A percentile compares a stretch with the other conserved stretches of the same genome.
phyloP scores from a whole-genome alignment of 306 rosid genomes.

The Delonix regia region DNA sequence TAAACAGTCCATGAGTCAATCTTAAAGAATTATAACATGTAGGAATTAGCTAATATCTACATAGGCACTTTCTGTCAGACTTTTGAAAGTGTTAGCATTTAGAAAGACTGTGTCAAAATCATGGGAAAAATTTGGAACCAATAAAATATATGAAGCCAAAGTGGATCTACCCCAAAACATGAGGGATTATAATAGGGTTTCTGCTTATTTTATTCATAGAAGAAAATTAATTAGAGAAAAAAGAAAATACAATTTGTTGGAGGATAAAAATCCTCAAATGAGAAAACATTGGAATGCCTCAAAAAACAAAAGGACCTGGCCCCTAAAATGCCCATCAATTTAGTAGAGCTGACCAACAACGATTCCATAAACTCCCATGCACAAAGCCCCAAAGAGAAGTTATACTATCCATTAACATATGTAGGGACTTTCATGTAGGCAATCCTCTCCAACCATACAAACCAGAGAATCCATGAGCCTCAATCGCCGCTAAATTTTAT shows the following conservation, averaged over 20 bases:
- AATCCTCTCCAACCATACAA: neutral
- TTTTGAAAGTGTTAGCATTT: neutral
- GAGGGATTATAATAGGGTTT: neutral
- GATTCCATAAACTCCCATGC: neutral
- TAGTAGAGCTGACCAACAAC: neutral
- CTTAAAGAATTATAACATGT: too few relatives aligned
- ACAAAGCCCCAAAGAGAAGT: neutral
- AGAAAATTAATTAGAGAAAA: neutral
- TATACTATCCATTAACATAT: neutral
- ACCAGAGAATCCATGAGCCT: neutral
- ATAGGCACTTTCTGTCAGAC: neutral
- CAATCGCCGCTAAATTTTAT: neutral
- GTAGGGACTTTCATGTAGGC: neutral
- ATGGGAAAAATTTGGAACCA: neutral
- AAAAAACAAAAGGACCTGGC: neutral
- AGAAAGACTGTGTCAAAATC: neutral
- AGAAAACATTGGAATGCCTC: neutral
- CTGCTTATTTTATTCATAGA: neutral
- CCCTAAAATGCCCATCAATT: neutral
- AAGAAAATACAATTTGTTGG: neutral
- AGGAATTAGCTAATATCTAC: neutral
- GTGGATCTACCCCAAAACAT: neutral
- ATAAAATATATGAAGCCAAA: neutral
- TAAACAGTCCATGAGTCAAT: too few relatives aligned
- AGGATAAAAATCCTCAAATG: slow-evolving; percentile 1